Percentiles rank a stretch among this genome's conserved stretches.
Conservation (phyloP, 352 stramenopile genomes). For the Globisporangium abappressorium region DNA sequence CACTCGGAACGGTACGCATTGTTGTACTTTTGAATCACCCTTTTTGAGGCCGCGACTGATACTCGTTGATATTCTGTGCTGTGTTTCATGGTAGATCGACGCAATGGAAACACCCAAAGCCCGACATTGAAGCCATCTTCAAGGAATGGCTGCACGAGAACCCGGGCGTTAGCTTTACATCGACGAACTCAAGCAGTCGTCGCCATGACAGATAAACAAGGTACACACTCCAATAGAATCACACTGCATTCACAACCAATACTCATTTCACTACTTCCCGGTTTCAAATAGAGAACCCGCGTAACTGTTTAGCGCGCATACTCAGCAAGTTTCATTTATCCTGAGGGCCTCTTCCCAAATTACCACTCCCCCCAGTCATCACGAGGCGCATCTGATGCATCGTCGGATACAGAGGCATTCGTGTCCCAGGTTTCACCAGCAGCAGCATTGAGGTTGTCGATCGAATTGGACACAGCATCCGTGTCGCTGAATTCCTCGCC, state of each 20-base stretch:
- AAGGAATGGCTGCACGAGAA: slow-evolving; percentile 78
- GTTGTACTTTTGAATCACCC: background rate
- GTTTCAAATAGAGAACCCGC: background rate
- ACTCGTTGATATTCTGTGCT: background rate
- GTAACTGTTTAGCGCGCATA: background rate
- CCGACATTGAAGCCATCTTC: slow-evolving; percentile 74
- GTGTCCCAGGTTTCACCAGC: slow-evolving; percentile 2
- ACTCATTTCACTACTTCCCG: background rate
- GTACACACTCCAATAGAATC: slow-evolving; percentile 9
- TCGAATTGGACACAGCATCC: slow-evolving; percentile 15
- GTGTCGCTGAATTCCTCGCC: slow-evolving; percentile 18
- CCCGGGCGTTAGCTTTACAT: slow-evolving; percentile 34
- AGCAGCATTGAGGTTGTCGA: slow-evolving; percentile 13
- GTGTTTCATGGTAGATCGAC: slow-evolving; percentile 44
- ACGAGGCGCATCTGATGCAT: slow-evolving; percentile 10
- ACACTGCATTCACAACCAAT: slow-evolving; percentile 8
- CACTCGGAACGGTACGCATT: slow-evolving; percentile 54
- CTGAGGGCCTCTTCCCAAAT: background rate
- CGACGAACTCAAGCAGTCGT: slow-evolving; percentile 4
- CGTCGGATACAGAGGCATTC: slow-evolving; percentile 10
- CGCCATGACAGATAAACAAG: slow-evolving; percentile 8
- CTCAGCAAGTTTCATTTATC: slow-evolving; percentile 1
- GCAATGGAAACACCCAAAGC: slow-evolving; percentile 79
- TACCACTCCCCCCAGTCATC: slow-evolving; percentile 22
- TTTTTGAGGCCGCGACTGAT: background rate